Base-by-base conservation (phyloP, 1,139 yeast species). In the Sporopachydermia cereana region DNA sequence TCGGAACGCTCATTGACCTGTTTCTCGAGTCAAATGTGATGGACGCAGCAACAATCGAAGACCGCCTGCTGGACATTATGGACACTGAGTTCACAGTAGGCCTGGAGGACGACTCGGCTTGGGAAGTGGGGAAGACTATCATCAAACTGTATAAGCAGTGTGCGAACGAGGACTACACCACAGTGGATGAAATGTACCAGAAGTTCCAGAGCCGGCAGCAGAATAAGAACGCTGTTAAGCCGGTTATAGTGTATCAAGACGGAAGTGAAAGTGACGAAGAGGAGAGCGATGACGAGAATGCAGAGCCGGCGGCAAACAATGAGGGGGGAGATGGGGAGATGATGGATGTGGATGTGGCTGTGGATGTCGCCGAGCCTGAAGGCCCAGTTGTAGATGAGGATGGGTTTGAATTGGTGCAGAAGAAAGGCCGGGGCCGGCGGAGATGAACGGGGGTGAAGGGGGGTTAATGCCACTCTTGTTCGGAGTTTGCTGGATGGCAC, bases 41-140 rank as follows among this genome's bases (percentile, higher is more conserved):
- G 5, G 97, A 88, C 56, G 69, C 82, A 4, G 81, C 77, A 46
- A 74, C 83, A 51, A 75, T 91, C 24, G 97, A 91, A 62, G 95
- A 84, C 59, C 77, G 95, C 7, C 66, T 91, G 49, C 66, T 84
- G 44, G 84, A 84, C 57, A 93, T 95, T 36, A 85, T 91, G 96
- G 77, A 80, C 51, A 98, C 91, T 63, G 99, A 91, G 61, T 91
- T 91, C 57, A 96, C 85, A 48, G 84, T 84, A 3, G 74, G 77
- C 46, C 76, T 91, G 39, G 96, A 91, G 55, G 95, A 91, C 59
- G 95, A 84, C 53, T 79, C 95, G 12, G 94, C 95, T 0, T 69
- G 81, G 49, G 76, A 76, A 17, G 74, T 86, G 41, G 95, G 89
- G 2, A 77, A 74, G 41, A 70, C 73, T 52, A 71, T 93, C 25